Evolutionary conservation across 495 filamentous ascomycete genomes (phyloP).

Genomic region (Sabuloglossum arenarium): DNA sequence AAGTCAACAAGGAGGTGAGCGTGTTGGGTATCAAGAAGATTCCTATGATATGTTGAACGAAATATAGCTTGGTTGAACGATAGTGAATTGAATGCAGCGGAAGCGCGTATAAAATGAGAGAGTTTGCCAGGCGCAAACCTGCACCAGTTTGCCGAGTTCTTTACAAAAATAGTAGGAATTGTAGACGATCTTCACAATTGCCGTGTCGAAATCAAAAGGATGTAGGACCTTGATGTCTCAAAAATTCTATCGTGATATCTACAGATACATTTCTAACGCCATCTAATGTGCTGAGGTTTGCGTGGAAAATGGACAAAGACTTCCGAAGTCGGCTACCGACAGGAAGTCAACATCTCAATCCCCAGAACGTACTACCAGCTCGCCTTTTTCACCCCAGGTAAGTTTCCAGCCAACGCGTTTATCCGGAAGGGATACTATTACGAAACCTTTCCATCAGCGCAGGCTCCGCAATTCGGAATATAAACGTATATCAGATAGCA

Average conservation of each 20-base stretch:
- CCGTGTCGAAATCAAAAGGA: neutral
- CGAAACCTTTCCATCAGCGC: neutral
- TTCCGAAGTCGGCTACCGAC: conserved; percentile 1
- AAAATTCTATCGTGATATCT: neutral
- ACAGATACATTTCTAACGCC: neutral
- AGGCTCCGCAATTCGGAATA: neutral
- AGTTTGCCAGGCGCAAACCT: neutral
- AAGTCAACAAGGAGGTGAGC: neutral
- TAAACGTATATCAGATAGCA: neutral
- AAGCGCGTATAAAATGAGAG: no score
- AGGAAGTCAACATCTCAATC: neutral
- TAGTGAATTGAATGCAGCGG: neutral
- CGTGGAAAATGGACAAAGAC: neutral
- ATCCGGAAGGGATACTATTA: conserved; percentile 74
- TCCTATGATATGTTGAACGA: no score
- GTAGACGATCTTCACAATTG: neutral
- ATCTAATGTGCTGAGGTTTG: neutral
- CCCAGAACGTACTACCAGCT: conserved; percentile 49
- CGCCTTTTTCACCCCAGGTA: conserved; percentile 90
- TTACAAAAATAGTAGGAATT: neutral
- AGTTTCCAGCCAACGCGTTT: conserved; percentile 66
- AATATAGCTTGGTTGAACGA: neutral
- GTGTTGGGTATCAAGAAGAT: no score
- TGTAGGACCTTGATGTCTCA: neutral
- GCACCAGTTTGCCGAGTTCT: neutral